phyloP scores from a whole-genome alignment of 306 rosid genomes.

The Vicia villosa region DNA sequence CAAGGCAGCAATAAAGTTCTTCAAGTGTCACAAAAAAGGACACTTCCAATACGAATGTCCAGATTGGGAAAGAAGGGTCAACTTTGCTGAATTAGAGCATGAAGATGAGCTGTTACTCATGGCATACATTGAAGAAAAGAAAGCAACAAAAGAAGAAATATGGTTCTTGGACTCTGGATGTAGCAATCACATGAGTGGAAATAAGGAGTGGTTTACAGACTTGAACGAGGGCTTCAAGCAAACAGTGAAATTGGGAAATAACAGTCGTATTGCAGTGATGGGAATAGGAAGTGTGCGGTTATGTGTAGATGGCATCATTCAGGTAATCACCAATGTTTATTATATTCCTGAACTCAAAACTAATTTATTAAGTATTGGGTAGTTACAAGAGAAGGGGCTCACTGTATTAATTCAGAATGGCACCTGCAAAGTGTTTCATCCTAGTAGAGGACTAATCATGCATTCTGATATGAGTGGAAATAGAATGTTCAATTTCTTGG shows the following conservation, averaged over 20 bases:
- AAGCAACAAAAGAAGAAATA: not conserved
- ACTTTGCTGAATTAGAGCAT: no score
- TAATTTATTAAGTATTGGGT: not conserved
- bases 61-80: no score
- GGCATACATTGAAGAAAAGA: not conserved
- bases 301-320: not conserved
- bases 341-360: not conserved
- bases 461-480: no score
- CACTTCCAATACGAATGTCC: no score
- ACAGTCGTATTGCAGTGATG: not conserved
- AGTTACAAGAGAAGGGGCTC: not conserved
- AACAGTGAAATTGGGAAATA: not conserved
- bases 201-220: not conserved
- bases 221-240: not conserved
- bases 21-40: no score
- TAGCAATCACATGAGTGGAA: not conserved
- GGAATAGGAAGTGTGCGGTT: not conserved
- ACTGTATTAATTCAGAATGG: not conserved
- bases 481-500: no score
- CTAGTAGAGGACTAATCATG: not conserved
- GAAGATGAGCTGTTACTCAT: not conserved
- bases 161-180: not conserved
- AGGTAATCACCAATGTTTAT: not conserved
- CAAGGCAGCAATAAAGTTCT: not conserved
- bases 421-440: not conserved